phyloP scores from a whole-genome alignment of 345 rosid species.

The Linum lewisii region DNA sequence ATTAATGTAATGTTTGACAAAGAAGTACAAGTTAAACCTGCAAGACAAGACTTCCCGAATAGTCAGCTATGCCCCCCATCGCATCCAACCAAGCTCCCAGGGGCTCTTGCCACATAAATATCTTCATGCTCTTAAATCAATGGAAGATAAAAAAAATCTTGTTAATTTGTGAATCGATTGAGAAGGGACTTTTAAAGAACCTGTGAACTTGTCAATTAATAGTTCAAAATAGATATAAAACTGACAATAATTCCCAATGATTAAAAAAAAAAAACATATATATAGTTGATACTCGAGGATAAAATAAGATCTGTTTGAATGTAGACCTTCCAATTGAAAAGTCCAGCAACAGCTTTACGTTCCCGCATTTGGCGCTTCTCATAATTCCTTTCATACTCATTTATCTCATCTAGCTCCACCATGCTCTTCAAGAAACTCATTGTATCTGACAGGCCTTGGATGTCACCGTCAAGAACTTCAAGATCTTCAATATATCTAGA shows the following conservation, averaged over 20 bases:
- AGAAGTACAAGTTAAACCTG: slow-evolving; percentile 31
- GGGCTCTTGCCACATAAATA: slow-evolving; percentile 87
- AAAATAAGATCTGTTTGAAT: not conserved
- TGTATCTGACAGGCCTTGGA: slow-evolving; percentile 80
- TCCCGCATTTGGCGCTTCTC: slow-evolving; percentile 77
- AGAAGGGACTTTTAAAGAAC: too few species aligned
- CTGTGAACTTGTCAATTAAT: not conserved
- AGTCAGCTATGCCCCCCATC: slow-evolving; percentile 99
- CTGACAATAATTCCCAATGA: not conserved
- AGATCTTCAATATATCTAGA: slow-evolving; percentile 55
- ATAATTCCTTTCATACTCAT: slow-evolving; percentile 37
- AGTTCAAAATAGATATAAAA: not conserved
- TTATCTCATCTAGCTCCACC: slow-evolving; percentile 47
- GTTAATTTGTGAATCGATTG: not conserved
- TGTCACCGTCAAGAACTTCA: slow-evolving; percentile 88
- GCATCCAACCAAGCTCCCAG: slow-evolving; percentile 98
- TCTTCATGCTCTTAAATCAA: slow-evolving; percentile 54
- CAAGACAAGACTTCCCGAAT: slow-evolving; percentile 95
- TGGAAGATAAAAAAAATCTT: not conserved
- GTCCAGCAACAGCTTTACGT: slow-evolving; percentile 86
- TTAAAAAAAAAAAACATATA: too few species aligned
- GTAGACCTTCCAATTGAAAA: slow-evolving; percentile 89
- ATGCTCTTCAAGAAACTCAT: slow-evolving; percentile 65
- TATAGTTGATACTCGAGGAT: not conserved
- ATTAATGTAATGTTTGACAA: not conserved